Evolutionary conservation across 371 early-diverging fungal species (phyloP), one percentile per base, ranked within the genome.

Genomic region (Mucor mucedo): DNA sequence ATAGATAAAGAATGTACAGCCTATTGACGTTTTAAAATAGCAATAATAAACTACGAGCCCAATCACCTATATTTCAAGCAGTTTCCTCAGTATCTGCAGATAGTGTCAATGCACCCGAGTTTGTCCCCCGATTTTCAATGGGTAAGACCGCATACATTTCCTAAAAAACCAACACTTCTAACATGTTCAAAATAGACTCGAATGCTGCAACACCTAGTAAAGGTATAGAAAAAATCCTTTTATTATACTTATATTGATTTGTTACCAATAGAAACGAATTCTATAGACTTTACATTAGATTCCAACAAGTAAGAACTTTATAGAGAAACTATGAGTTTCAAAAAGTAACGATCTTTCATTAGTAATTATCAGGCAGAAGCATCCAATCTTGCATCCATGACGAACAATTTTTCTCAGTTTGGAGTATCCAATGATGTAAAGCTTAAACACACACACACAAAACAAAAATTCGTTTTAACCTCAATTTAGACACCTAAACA

Each of bases 21-120:
- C 39, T n/a, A 40, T 10, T 5, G 28, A 2, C 27, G 28, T 35
- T n/a, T 21, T 35, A n/a, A 21, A 60, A 11, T 35, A 70, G 75
- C 54, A 86, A 84, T 65, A 73, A 78, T 35, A 85, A 82, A 66
- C 71, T 88, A 59, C 87, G 87, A 33, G 84, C 84, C 44, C 85
- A 38, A 28, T 85, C 88, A 21, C 84, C 89, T 38, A 45, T 40
- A n/a, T 59, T 59, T 41, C 60, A 59, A 55, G 79, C 84, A 6
- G 67, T 70, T 42, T 78, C 86, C 27, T 77, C 83, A 10, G 85
- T 87, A 14, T 76, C 87, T 52, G 81, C 84, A 30, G 87, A 84
- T 35, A 79, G 81, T 52, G 70, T 88, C 38, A 85, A 87, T 63
- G 89, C 88, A 14, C 87, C 88, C 16, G 85, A 87, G 32, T 89